Evolutionary conservation across 2,329 filamentous ascomycete species (phyloP), one percentile per base, ranked within the genome.

Genomic region (Myriosclerotinia curreyana): DNA sequence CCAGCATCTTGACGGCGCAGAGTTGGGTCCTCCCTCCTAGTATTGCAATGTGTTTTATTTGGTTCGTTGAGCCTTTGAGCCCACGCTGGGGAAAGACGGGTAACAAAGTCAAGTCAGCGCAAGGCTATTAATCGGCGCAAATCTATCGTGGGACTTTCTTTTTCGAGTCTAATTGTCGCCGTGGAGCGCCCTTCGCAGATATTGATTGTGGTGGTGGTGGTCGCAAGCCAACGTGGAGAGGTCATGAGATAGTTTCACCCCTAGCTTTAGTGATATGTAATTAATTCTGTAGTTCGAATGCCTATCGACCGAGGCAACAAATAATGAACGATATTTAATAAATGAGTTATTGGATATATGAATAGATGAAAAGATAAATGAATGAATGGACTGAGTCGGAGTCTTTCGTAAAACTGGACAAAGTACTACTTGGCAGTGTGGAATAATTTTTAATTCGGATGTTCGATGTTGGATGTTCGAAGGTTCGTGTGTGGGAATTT

Each of bases 1-100:
- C 78, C 70, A 80, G 65, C 76, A 78, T 77, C 68, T 68, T 74
- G 61, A 68, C 28, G 22, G 42, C 69, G 66, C 67, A 62, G 62
- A 62, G 66, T 64, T 49, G 52, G 44, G 58, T 34, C 46, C 59
- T 63, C 61, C 65, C 67, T 70, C 67, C 63, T 68, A 68, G 69
- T 65, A 67, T 25, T 67, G 68, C 66, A 68, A 68, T 50, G 55
- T 67, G 63, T 69, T 38, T 59, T 59, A 48, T 59, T 48, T 38
- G 50, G 62, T 62, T 53, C n/a, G 62, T 64, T 28, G 56, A 58
- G 56, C 65, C 17, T 66, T 65, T 62, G 70, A 72, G 70, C 70
- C 67, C 65, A 63, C 52, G 52, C 44, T 34, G 52, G n/a, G 17
- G 28, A 31, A 49, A 58, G 2, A 31, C 44, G 22, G 22, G 20